Base-by-base conservation (phyloP, 352 stramenopile species). In the Globisporangium viniferum region DNA sequence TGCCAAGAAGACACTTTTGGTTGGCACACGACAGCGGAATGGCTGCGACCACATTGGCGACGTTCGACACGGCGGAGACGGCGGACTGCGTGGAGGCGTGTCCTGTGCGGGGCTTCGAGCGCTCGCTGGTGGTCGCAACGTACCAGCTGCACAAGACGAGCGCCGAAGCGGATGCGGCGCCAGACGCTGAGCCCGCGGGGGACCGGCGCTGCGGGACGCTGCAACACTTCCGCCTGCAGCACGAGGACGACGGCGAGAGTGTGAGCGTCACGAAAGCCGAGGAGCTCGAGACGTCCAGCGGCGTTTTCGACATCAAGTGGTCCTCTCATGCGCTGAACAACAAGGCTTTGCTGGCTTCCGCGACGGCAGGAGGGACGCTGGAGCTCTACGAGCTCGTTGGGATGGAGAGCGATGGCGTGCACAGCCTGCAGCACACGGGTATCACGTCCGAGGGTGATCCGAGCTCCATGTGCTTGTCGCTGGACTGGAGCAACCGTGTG, bases 261-360 rank as follows among this genome's bases (percentile, higher is more conserved):
- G 77, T 93, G 15, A 49, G 64, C 7, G 73, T 90, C 54, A 59
- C 41, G n/a, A 87, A 91, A 59, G 39, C 74, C 22, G 68, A 90
- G 49, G 72, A 84, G 54, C 66, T 79, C 15, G 66, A 71, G 51
- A 81, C 80, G 6, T 72, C 71, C n/a, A 92, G 81, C 59, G 88
- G 88, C 31, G 75, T 95, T 31, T 93, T 95, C 31, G 88, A 95
- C 59, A 89, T 92, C 69, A 95, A 95, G 65, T 95, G 88, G 88
- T 85, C 80, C 8, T 67, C 78, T 9, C 73, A 89, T 56, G 61
- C 49, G 3, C 73, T 92, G 44, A 71, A 81, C 10, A 75, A 73
- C 51, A 85, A 83, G 36, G 82, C 79, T 27, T 39, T 94, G 59
- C 65, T 95, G 20, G 86, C 75, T 2, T 73, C 82, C 15, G 84